phyloP scores from a whole-genome alignment of 306 rosid genomes.

The Vigna unguiculata region DNA sequence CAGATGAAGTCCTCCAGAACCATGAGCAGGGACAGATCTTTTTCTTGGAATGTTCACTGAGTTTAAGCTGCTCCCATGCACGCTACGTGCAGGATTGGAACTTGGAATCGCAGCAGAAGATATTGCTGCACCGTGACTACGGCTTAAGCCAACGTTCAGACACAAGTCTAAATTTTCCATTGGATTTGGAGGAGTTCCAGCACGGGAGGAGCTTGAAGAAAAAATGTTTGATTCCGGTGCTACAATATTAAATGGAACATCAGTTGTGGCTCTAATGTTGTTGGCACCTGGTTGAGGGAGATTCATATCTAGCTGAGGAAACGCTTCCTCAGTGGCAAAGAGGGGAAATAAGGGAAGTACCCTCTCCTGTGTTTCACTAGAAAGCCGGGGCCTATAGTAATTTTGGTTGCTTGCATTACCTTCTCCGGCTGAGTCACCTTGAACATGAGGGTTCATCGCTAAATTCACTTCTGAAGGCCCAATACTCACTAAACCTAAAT shows the following conservation, averaged over 20 bases:
- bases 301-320: background rate
- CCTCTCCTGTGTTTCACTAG: too few species aligned
- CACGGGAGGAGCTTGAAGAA: background rate
- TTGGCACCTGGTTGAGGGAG: background rate
- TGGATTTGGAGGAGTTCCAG: too few species aligned
- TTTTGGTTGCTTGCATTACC: background rate
- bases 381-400: too few species aligned
- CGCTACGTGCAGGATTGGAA: too few species aligned
- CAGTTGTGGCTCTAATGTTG: background rate
- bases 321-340: background rate
- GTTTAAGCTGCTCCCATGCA: too few species aligned
- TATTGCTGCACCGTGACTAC: too few species aligned
- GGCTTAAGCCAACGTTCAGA: too few species aligned
- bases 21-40: background rate
- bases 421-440: background rate
- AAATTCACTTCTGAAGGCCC: background rate
- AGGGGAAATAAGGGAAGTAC: too few species aligned
- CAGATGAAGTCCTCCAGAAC: background rate
- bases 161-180: too few species aligned
- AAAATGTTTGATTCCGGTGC: background rate
- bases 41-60: background rate
- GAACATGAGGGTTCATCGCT: background rate
- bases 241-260: background rate
- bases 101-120: too few species aligned
- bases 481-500: background rate